phyloP scores from a whole-genome alignment of 2,329 filamentous ascomycete genomes.

The Colletotrichum falcatum region DNA sequence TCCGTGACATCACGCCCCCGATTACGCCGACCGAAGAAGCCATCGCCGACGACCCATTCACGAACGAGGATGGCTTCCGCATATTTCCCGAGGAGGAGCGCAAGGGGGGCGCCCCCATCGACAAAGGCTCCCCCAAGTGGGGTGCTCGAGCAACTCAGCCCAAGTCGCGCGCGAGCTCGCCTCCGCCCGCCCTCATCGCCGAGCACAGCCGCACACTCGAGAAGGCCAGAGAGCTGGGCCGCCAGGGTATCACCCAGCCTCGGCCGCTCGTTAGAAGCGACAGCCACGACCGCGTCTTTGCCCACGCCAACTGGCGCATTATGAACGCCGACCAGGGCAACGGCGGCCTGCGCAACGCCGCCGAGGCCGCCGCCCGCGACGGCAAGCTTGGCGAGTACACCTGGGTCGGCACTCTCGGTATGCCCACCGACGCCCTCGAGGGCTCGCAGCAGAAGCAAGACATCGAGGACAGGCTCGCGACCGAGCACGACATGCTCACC shows the following conservation, averaged over 20 bases:
- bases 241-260: slow-evolving; percentile 69
- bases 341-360: slow-evolving; percentile 89
- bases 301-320: slow-evolving; percentile 84
- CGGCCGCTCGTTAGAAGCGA: slow-evolving; percentile 65
- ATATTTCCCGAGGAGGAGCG: slow-evolving; percentile 62
- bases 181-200: slow-evolving; percentile 81
- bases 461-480: slow-evolving; percentile 84
- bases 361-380: slow-evolving; percentile 79
- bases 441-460: slow-evolving; percentile 81
- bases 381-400: slow-evolving; percentile 79
- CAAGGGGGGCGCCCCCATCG: slow-evolving; percentile 73
- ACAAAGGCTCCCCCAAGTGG: slow-evolving; percentile 83
- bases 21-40: slow-evolving; percentile 65
- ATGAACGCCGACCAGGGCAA: slow-evolving; percentile 92
- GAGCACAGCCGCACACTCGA: slow-evolving; percentile 70
- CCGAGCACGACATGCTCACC: slow-evolving; percentile 83
- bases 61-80: slow-evolving; percentile 68
- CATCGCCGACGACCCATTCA: slow-evolving; percentile 61
- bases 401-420: slow-evolving; percentile 94
- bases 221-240: slow-evolving; percentile 69
- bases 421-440: slow-evolving; percentile 89
- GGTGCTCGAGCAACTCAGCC: slow-evolving; percentile 82
- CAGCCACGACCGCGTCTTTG: slow-evolving; percentile 77
- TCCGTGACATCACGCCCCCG: slow-evolving; percentile 64
- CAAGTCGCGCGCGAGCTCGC: slow-evolving; percentile 77